Evolutionary conservation across 345 rosid species (phyloP), one percentile per base, ranked within the genome.

Genomic region (Hypericum perforatum): DNA sequence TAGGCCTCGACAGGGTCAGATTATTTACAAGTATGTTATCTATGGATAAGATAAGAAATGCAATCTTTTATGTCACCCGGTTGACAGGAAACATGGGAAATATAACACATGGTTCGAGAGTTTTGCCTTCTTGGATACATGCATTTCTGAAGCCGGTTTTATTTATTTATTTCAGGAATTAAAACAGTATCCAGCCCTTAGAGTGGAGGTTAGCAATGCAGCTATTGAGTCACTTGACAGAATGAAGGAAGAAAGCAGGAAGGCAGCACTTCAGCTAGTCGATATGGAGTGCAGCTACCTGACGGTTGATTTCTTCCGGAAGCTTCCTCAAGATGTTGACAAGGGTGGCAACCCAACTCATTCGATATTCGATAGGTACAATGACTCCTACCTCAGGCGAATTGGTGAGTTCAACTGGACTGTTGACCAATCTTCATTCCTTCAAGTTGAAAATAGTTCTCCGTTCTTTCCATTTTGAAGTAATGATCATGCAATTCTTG

Each of bases 261-360:
- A 89, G 71, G 87, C 99, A 39, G 75, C 99, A 41, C 85, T 86
- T 58, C 82, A 84, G 71, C 77, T 94, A 50, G 99, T 94, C 6
- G 97, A 94, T 54, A 94, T 94, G 99, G 99, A 94, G 65, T 70
- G 80, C 59, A 74, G 94, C 65, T 94, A 94, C 76, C 75, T 89
- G 54, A 94, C 97, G 10, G 95, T 94, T 55, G 97, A 94, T 65
- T 94, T 82, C 76, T 94, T 94, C 75, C 78, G 99, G 67, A 94
- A 82, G 71, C 95, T 94, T 72, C 99, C 99, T 45, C 97, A 86
- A 71, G 99, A 94, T 76, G 81, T 74, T 14, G 99, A 94, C 63
- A 94, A 84, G 81, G 99, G 99, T 44, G 97, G 97, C 66, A 89
- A 89, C 74, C 94, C 97, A 11, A 82, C 97, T 5, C 95, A 84